Evolutionary conservation across 2,329 filamentous ascomycete species (phyloP).

Genomic region (Neonectria neomacrospora): DNA sequence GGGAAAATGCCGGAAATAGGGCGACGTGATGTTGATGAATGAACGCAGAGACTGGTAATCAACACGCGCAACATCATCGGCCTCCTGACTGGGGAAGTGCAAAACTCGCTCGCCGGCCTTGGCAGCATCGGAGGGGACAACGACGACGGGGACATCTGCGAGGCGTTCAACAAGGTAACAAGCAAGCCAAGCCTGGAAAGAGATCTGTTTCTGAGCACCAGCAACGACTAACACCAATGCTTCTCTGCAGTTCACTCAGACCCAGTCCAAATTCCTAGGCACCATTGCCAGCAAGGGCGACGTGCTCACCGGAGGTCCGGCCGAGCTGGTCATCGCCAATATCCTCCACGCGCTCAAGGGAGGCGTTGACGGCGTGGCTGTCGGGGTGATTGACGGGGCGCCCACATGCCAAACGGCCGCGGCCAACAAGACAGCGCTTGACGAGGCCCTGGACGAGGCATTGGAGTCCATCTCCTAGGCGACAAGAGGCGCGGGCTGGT

Average conservation of each 20-base stretch:
- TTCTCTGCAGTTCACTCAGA: not conserved
- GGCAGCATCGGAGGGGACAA: not conserved
- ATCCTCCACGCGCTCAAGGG: constrained; percentile 3
- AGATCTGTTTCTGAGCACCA: not conserved
- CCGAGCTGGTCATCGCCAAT: not conserved
- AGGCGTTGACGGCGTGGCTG: not conserved
- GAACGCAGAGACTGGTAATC: not conserved
- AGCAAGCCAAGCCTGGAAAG: not conserved
- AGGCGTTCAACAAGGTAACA: not conserved
- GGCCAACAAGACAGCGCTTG: not conserved
- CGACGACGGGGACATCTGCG: not conserved
- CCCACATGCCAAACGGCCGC: not conserved
- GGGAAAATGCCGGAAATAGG: not conserved
- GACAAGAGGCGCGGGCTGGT: not conserved
- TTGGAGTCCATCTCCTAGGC: not conserved
- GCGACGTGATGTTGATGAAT: not conserved
- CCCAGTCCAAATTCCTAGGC: not conserved
- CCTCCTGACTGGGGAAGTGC: not conserved
- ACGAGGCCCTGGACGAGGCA: not conserved
- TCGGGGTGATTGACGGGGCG: not conserved
- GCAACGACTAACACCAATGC: not conserved
- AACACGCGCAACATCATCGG: not conserved
- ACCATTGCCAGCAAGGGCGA: not conserved
- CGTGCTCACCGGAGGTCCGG: not conserved
- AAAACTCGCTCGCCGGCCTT: not conserved